Conservation (phyloP, 2,329 filamentous ascomycete genomes). For the Stachybotrys elegans region DNA sequence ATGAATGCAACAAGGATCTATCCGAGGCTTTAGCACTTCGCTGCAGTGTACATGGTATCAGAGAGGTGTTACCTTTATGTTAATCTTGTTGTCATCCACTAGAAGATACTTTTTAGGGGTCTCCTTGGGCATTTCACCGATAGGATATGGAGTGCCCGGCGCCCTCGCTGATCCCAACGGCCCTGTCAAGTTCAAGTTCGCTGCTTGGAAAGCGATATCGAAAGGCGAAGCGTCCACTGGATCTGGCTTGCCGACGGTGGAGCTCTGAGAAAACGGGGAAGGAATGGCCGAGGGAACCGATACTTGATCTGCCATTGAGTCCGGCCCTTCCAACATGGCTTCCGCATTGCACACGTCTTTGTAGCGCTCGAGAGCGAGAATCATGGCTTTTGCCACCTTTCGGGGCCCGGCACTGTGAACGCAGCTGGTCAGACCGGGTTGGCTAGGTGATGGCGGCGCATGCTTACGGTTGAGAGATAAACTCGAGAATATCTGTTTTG, state of each 20-base stretch:
- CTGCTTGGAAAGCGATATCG: background rate
- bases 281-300: background rate
- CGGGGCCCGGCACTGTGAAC: conserved; percentile 26
- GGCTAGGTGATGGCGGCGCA: accelerated
- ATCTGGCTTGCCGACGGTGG: background rate
- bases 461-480: conserved; percentile 33
- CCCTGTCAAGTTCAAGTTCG: background rate
- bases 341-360: background rate
- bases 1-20: conserved; percentile 21
- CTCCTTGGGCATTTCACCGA: background rate
- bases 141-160: background rate
- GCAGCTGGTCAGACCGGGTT: background rate
- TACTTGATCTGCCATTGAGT: background rate
- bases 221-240: background rate
- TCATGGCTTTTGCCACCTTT: conserved; percentile 28
- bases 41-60: background rate
- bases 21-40: conserved; percentile 4
- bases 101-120: conserved; percentile 22
- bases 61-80: conserved; percentile 22
- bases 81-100: conserved; percentile 37
- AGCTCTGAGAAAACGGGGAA: background rate
- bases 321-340: background rate
- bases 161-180: background rate
- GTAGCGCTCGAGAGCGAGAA: conserved; percentile 17
- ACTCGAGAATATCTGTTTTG: conserved; percentile 25